Conservation (phyloP, 2,329 filamentous ascomycete genomes). For the Cadophora malorum region DNA sequence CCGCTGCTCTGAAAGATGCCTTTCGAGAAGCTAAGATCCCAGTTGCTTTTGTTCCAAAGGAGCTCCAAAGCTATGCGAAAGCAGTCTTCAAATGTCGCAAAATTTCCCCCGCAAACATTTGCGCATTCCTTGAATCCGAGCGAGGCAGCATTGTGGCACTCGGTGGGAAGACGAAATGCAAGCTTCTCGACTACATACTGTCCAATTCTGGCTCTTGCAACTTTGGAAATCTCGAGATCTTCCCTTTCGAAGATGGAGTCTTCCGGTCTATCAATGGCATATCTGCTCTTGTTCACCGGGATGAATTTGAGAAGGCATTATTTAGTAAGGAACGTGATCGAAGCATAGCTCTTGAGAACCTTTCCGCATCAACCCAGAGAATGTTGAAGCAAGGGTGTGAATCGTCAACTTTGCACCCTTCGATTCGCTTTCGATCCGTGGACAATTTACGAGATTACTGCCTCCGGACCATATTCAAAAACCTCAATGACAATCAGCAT, state of each 20-base stretch:
- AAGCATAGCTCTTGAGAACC: constrained; percentile 32
- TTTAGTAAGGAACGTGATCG: constrained; percentile 29
- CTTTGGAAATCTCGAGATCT: constrained; percentile 31
- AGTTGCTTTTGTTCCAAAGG: constrained; percentile 36
- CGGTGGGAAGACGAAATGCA: constrained; percentile 26
- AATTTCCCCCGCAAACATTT: constrained; percentile 30
- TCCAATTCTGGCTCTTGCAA: constrained; percentile 21
- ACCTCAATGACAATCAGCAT: constrained; percentile 25
- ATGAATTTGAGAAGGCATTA: constrained; percentile 33
- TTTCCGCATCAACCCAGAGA: constrained; percentile 19
- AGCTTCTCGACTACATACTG: constrained; percentile 35
- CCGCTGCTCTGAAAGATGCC: constrained; percentile 28
- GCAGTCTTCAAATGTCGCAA: constrained; percentile 26
- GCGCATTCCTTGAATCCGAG: constrained; percentile 24
- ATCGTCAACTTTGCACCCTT: constrained; percentile 24
- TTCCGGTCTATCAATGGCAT: constrained; percentile 31
- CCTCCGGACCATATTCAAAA: constrained; percentile 25
- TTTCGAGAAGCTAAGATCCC: constrained; percentile 36
- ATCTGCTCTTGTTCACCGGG: constrained; percentile 30
- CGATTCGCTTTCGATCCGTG: constrained; percentile 33
- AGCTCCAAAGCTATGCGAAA: constrained; percentile 22
- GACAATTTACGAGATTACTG: constrained; percentile 30
- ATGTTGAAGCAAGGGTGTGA: constrained; percentile 24
- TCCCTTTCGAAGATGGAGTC: constrained; percentile 37
- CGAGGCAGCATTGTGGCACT: constrained; percentile 18